Evolutionary conservation across 192 early-diverging fungal genomes (phyloP).

Genomic region (Linderina pennispora): DNA sequence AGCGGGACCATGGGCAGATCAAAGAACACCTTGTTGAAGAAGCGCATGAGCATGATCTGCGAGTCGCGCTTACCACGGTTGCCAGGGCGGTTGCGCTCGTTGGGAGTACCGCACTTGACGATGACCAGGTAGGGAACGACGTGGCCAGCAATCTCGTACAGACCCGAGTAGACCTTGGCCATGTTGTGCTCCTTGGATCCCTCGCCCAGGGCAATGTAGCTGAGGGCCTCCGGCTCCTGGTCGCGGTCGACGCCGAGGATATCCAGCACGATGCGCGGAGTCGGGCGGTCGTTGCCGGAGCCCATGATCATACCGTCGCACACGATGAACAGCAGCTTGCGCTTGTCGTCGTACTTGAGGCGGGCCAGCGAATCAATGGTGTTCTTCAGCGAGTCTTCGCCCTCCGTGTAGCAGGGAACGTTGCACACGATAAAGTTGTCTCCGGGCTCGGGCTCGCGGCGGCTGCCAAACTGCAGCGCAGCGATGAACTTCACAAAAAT

Average conservation of each 20-base stretch:
- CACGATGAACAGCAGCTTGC: constrained; percentile 93
- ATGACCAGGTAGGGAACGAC: constrained; percentile 95
- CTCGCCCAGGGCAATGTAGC: constrained; percentile 87
- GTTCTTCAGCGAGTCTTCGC: constrained; percentile 85
- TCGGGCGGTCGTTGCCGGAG: constrained; percentile 92
- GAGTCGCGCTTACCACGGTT: constrained; percentile 99
- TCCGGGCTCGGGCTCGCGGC: constrained; percentile 71
- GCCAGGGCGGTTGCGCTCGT: constrained; percentile 84
- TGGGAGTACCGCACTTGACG: constrained; percentile 87
- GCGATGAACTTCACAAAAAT: constrained; percentile 94
- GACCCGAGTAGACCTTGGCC: constrained; percentile 95
- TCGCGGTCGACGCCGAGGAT: constrained; percentile 87
- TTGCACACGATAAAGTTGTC: constrained; percentile 91
- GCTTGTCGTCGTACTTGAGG: constrained; percentile 94
- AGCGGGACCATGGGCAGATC: constrained; percentile 90
- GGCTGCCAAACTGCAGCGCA: constrained; percentile 79
- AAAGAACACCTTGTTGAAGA: constrained; percentile 95
- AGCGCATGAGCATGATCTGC: constrained; percentile 96
- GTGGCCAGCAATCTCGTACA: constrained; percentile 89
- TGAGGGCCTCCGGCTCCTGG: constrained; percentile 76
- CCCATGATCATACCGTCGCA: constrained; percentile 98
- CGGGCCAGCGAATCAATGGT: constrained; percentile 92
- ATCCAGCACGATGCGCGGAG: constrained; percentile 94
- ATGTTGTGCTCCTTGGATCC: constrained; percentile 91
- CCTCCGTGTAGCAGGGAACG: constrained; percentile 97